Conservation (phyloP, 805 yeast genomes). For the Monosporozyma servazzii region DNA sequence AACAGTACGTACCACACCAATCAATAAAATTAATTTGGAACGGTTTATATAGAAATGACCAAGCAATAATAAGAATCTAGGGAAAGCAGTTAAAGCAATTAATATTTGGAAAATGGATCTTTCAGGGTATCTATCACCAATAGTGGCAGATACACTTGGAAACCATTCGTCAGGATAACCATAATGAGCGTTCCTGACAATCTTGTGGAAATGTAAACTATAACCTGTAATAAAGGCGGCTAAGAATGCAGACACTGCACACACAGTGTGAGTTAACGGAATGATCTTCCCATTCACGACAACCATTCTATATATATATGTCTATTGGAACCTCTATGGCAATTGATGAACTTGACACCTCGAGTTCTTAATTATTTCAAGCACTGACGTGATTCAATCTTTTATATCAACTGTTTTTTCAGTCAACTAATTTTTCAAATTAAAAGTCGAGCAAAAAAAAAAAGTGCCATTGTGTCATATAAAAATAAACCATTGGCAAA, state of each 20-base stretch:
- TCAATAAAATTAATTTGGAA: conserved; percentile 18
- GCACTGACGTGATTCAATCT: not conserved
- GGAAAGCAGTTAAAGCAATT: conserved; percentile 90
- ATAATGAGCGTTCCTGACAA: conserved; percentile 74
- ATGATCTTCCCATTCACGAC: conserved; percentile 55
- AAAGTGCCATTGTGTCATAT: no score
- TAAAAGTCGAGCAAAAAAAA: no score
- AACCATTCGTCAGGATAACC: conserved; percentile 99
- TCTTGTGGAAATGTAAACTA: conserved; percentile 73
- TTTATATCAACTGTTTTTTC: not conserved
- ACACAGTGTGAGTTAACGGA: conserved; percentile 62
- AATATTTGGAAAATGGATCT: conserved; percentile 83
- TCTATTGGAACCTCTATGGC: not conserved
- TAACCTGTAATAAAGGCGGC: conserved; percentile 70
- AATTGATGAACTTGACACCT: not conserved
- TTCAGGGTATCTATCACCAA: conserved; percentile 96
- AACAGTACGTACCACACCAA: conserved; percentile 82
- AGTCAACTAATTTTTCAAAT: not conserved
- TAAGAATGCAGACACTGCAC: conserved; percentile 66
- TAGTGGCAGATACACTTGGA: conserved; percentile 93
- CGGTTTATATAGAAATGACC: conserved; percentile 36
- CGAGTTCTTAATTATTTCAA: not conserved
- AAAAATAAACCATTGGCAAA: no score
- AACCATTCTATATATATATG: conserved; percentile 18
- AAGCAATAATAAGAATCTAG: conserved; percentile 60